Evolutionary conservation across 176 grass and related monocot species (phyloP).

Genomic region (Ananas comosus): DNA sequence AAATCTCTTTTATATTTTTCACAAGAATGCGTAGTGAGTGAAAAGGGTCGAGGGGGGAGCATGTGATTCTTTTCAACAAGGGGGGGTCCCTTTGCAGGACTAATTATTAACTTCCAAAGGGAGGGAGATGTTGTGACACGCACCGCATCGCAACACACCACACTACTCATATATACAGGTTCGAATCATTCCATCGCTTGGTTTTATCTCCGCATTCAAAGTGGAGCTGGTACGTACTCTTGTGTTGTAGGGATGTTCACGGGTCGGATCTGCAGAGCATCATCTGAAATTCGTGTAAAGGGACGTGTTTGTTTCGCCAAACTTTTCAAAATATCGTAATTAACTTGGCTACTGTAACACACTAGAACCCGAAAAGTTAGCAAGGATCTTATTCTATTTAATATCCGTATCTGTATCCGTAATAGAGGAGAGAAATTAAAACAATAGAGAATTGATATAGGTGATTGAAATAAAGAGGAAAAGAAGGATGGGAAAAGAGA

Average conservation of each 20-base stretch:
- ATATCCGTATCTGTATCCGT: too few species aligned
- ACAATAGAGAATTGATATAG: background rate
- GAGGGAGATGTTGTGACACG: background rate
- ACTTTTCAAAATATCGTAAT: too few species aligned
- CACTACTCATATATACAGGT: too few species aligned
- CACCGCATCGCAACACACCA: background rate
- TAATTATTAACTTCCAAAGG: background rate
- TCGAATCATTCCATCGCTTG: background rate
- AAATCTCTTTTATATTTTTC: background rate
- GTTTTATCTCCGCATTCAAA: background rate
- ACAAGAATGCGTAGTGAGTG: background rate
- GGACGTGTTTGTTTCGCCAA: too few species aligned
- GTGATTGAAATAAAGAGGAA: background rate
- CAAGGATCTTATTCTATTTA: too few species aligned
- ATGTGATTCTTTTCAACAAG: background rate
- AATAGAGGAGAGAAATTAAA: too few species aligned
- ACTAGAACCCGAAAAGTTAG: too few species aligned
- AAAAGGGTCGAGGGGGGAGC: background rate
- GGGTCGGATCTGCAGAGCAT: too few species aligned
- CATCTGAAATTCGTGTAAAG: too few species aligned
- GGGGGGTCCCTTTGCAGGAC: background rate
- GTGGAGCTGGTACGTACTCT: background rate
- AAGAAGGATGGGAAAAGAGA: background rate
- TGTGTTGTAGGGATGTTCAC: background rate
- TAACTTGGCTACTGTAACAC: too few species aligned